Percentiles rank a stretch among this genome's conserved stretches.
phyloP scores from a whole-genome alignment of 257 asterid species.

The Ajuga chamaepitys region DNA sequence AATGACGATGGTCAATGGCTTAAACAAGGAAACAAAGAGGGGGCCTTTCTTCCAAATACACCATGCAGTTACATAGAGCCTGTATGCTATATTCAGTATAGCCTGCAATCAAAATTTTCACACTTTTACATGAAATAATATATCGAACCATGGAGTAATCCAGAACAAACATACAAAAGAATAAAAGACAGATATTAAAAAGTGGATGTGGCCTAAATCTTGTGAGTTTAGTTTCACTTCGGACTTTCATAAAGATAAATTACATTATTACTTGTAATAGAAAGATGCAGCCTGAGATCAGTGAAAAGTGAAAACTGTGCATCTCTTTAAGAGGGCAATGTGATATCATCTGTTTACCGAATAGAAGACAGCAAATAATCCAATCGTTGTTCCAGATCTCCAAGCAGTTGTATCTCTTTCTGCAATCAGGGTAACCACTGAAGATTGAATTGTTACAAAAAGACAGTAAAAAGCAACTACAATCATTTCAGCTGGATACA shows the following conservation, averaged over 20 bases:
- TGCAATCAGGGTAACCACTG: conserved; percentile 37
- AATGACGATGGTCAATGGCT: conserved; percentile 37
- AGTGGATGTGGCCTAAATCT: background rate
- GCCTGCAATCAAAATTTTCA: conserved; percentile 22
- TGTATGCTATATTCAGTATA: conserved; percentile 35
- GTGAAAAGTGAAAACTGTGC: too few relatives aligned
- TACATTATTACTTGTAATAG: too few relatives aligned
- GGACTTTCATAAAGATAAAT: too few relatives aligned
- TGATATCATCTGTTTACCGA: conserved; percentile 30
- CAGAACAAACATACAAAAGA: background rate
- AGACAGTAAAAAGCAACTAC: conserved; percentile 38
- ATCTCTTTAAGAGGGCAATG: background rate
- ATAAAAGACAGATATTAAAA: background rate
- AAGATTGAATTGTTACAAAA: conserved; percentile 38
- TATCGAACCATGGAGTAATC: background rate
- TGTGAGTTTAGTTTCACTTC: background rate
- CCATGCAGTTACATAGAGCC: conserved; percentile 51
- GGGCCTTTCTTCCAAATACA: conserved; percentile 47
- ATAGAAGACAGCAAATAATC: conserved; percentile 33
- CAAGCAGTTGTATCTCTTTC: conserved; percentile 37
- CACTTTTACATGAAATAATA: background rate
- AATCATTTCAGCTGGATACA: conserved; percentile 45
- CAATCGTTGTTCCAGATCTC: conserved; percentile 35
- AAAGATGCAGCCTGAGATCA: too few relatives aligned
- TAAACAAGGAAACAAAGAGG: conserved; percentile 44